Base-by-base conservation (phyloP, 192 early-diverging fungal genomes). In the Umbelopsis vinacea region DNA sequence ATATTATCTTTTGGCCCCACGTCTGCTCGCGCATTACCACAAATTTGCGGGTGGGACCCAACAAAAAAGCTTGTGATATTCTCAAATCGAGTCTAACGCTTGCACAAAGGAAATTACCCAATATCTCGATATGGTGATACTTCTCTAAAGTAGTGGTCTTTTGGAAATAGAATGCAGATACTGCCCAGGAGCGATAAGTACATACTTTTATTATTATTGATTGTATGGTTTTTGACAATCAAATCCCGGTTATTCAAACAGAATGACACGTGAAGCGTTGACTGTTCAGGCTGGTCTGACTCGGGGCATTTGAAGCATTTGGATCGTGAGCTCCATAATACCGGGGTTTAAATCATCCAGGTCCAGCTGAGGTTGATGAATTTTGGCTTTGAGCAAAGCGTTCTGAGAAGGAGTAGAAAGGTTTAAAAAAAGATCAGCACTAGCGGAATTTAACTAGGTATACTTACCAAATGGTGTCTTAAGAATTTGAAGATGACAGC, bases 401-500 rank as follows among this genome's bases (percentile, higher is more conserved):
- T 76, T 76, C 79, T 80, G 26, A 46, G 15, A 10, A 72, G 60
- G 66, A 52, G 33, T 15, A 63, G 67, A 19, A 45, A 43, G 14
- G 46, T 33, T 19, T 35, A n/a, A 52, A 48, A 68, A 37, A 22
- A n/a, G 68, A 70, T 52, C 45, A 24, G 19, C 22, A 23, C 4
- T n/a, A 14, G 35, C n/a, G 15, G 21, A 17, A 1, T 24, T 22
- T 46, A 5, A 40, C 29, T 37, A 37, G 38, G 37, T 6, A 63
- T 21, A 70, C 70, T 71, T 81, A 86, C 85, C 71, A 87, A 29
- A 57, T 85, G 75, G 29, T 81, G 73, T 21, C 86, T 76, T 54
- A 87, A 67, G 67, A 80, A 84, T 69, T 85, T 85, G 50, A 87
- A 72, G n/a, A 87, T 67, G 4, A 77, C 79, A 8, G 82, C 82